These are phyloP conservation scores for Mycena epipterygia DNA, from an alignment of 768 basidiomycete genomes.

Conservation along the genomic window DNA sequence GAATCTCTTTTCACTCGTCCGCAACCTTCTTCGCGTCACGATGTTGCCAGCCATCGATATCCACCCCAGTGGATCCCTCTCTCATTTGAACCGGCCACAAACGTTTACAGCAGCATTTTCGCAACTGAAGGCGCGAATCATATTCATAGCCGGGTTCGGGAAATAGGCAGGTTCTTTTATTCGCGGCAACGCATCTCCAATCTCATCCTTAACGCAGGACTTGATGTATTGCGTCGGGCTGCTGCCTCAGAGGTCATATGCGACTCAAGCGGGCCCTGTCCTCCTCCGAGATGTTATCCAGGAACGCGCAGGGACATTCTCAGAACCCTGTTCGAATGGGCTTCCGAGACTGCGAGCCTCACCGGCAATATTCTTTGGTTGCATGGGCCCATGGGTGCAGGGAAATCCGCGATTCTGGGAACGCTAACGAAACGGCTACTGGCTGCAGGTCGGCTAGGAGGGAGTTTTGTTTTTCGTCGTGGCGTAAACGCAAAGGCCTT, in stretches of 20 bases:
- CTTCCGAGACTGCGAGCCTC: neutral
- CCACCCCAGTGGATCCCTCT: conserved; percentile 14
- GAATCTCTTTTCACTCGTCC: neutral
- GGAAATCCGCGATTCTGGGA: conserved; percentile 30
- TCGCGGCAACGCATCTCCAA: neutral
- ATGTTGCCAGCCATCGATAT: neutral
- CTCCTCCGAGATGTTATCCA: conserved; percentile 14
- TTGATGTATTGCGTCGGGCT: conserved; percentile 27
- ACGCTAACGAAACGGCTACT: conserved; percentile 8
- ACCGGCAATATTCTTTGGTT: conserved; percentile 21
- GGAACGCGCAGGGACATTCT: conserved; percentile 24
- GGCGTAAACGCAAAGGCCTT: conserved; percentile 3
- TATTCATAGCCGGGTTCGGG: neutral
- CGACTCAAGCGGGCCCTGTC: neutral
- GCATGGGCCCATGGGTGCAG: conserved; percentile 26
- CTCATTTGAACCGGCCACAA: neutral
- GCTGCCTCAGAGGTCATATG: neutral
- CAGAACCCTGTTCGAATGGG: conserved; percentile 15
- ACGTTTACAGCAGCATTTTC: conserved; percentile 19
- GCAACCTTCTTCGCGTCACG: neutral
- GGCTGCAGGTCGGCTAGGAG: conserved; percentile 11
- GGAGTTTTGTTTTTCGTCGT: conserved; percentile 16
- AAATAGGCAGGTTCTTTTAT: conserved; percentile 6
- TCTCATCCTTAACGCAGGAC: conserved; percentile 4
- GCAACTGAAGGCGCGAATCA: neutral